phyloP scores from a whole-genome alignment of 768 basidiomycete genomes.

The Boletus coccyginus region DNA sequence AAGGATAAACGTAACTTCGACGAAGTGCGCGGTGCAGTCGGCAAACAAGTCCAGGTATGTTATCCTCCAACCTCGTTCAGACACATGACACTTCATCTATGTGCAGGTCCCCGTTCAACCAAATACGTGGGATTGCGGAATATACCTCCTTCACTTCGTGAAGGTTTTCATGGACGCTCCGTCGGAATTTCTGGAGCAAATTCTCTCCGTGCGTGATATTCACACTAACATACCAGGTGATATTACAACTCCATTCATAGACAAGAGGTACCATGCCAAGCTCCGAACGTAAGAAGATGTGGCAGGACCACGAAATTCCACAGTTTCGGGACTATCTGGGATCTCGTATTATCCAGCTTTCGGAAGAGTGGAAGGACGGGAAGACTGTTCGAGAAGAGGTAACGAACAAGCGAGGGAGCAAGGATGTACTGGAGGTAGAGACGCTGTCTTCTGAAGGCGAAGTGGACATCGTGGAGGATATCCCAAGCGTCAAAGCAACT shows the following conservation, averaged over 20 bases:
- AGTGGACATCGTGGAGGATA: slow-evolving; percentile 38
- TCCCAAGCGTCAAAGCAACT: slow-evolving; percentile 6
- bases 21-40: slow-evolving; percentile 37
- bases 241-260: slow-evolving; percentile 16
- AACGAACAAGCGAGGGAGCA: slow-evolving; percentile 28
- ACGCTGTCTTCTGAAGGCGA: slow-evolving; percentile 37
- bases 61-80: neutral
- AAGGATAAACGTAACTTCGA: slow-evolving; percentile 57
- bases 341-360: slow-evolving; percentile 43
- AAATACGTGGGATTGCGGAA: slow-evolving; percentile 90
- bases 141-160: slow-evolving; percentile 88
- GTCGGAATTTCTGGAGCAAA: slow-evolving; percentile 44
- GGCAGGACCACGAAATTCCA: slow-evolving; percentile 50
- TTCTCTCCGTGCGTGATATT: slow-evolving; percentile 33
- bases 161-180: slow-evolving; percentile 72
- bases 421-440: slow-evolving; percentile 15
- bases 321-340: slow-evolving; percentile 46
- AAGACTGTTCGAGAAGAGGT: slow-evolving; percentile 39
- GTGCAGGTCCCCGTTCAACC: slow-evolving; percentile 81
- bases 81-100: neutral
- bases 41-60: slow-evolving; percentile 53
- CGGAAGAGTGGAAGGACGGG: slow-evolving; percentile 51
- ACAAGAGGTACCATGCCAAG: slow-evolving; percentile 33
- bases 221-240: neutral
- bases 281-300: slow-evolving; percentile 43